These are phyloP conservation scores for Pythium aristosporum DNA, from an alignment of 352 stramenopile species.

Conservation along the genomic window DNA sequence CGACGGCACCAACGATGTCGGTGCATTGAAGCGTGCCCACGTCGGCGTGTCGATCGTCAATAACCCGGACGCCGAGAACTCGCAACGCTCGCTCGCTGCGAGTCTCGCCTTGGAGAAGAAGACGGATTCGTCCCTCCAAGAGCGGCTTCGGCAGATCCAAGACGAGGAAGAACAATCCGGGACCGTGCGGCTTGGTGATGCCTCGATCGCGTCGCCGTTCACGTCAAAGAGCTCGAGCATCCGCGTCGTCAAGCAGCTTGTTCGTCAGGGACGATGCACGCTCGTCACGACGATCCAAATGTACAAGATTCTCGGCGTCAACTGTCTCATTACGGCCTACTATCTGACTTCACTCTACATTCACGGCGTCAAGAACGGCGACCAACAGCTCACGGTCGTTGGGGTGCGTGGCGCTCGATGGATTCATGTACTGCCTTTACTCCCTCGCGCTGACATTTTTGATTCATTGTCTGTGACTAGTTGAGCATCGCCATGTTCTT, in stretches of 20 bases:
- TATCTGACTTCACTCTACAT: conserved; percentile 93
- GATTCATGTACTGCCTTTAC: neutral
- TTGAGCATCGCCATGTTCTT: conserved; percentile 54
- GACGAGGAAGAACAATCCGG: conserved; percentile 41
- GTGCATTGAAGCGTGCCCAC: conserved; percentile 88
- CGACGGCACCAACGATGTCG: conserved; percentile 96
- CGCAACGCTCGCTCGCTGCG: conserved; percentile 12
- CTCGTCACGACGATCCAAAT: conserved; percentile 96
- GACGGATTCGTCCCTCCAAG: conserved; percentile 19
- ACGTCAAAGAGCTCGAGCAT: conserved; percentile 90
- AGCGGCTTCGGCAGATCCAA: conserved; percentile 18
- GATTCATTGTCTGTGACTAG: conserved; percentile 11
- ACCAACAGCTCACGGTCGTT: conserved; percentile 82
- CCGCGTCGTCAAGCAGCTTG: conserved; percentile 81
- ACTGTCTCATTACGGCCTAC: conserved; percentile 94
- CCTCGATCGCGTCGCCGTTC: conserved; percentile 96
- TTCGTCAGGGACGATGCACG: conserved; percentile 94
- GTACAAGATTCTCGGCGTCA: conserved; percentile 94
- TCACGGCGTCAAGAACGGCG: conserved; percentile 94
- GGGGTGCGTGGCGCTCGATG: conserved; percentile 24
- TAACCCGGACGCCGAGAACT: conserved; percentile 28
- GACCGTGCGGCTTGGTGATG: conserved; percentile 93
- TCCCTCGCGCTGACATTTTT: neutral
- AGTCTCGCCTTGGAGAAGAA: conserved; percentile 9
- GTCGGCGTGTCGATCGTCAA: conserved; percentile 95